These are phyloP conservation scores for Zhuliangozyma blackwelliae DNA, from an alignment of 1,139 yeast species.

Conservation along the genomic window DNA sequence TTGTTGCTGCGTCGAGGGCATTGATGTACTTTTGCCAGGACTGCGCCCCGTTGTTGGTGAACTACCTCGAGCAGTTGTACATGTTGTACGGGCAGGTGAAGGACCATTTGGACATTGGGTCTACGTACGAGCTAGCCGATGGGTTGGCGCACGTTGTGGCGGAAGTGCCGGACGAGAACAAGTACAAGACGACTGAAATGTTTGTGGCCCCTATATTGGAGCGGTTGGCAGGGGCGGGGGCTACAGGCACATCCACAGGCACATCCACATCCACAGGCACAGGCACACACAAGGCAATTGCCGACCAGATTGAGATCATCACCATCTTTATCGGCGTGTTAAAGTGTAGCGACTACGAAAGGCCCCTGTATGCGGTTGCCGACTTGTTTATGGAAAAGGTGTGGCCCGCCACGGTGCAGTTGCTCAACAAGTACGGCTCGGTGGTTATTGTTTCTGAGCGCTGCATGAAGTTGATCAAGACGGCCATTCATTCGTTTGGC, in stretches of 20 bases:
- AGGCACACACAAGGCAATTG: conserved; percentile 46
- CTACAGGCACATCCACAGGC: too few relatives aligned
- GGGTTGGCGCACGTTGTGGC: conserved; percentile 84
- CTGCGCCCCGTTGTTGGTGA: conserved; percentile 65
- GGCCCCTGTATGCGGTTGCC: conserved; percentile 50
- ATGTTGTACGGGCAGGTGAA: conserved; percentile 67
- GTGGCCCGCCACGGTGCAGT: conserved; percentile 53
- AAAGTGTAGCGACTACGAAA: conserved; percentile 32
- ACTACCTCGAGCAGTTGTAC: conserved; percentile 72
- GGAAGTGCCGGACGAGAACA: conserved; percentile 40
- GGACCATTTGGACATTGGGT: conserved; percentile 55
- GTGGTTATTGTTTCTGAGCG: conserved; percentile 68
- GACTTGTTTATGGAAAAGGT: conserved; percentile 49
- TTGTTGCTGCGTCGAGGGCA: conserved; percentile 89
- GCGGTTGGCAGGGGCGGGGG: conserved; percentile 24
- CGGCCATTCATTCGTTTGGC: conserved; percentile 63
- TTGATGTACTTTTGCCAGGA: conserved; percentile 93
- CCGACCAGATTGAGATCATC: conserved; percentile 73
- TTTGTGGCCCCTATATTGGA: conserved; percentile 67
- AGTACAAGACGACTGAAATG: conserved; percentile 38
- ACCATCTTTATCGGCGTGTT: conserved; percentile 68
- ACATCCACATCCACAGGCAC: too few relatives aligned
- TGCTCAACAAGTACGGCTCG: conserved; percentile 52
- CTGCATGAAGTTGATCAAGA: conserved; percentile 62
- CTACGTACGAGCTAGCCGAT: conserved; percentile 77